Evolutionary conservation across 2,329 filamentous ascomycete genomes (phyloP).

Genomic region (Apiospora malaysiana): DNA sequence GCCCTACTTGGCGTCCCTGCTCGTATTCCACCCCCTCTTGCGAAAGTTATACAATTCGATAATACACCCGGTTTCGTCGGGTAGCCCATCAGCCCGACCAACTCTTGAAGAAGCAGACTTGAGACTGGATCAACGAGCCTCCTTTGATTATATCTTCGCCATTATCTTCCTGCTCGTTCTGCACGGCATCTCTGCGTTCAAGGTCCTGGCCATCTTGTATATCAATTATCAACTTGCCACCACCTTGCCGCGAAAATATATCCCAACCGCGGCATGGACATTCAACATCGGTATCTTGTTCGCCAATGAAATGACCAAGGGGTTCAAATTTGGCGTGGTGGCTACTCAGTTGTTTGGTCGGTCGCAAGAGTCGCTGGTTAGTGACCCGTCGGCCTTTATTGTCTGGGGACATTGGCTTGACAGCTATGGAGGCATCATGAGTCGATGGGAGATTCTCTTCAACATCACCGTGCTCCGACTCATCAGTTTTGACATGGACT

Average conservation of each 20-base stretch:
- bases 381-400: conserved; percentile 52
- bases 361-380: conserved; percentile 40
- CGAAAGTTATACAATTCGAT: conserved; percentile 72
- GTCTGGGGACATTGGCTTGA: conserved; percentile 77
- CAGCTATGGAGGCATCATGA: conserved; percentile 79
- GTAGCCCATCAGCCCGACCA: conserved; percentile 36
- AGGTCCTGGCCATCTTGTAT: conserved; percentile 80
- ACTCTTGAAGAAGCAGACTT: conserved; percentile 54
- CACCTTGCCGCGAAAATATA: conserved; percentile 68
- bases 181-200: conserved; percentile 85
- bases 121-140: conserved; percentile 71
- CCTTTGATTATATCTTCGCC: conserved; percentile 85
- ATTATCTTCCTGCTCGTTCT: conserved; percentile 77
- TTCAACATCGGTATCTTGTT: conserved; percentile 90
- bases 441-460: conserved; percentile 96
- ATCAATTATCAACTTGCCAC: conserved; percentile 84
- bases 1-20: conserved; percentile 75
- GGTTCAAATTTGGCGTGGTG: conserved; percentile 75
- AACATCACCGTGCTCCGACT: conserved; percentile 92
- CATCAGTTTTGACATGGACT: conserved; percentile 96
- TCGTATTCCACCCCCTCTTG: conserved; percentile 80
- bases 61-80: conserved; percentile 47
- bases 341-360: conserved; percentile 55
- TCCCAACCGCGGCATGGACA: conserved; percentile 82
- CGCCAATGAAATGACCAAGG: conserved; percentile 82